Evolutionary conservation across 768 basidiomycete genomes (phyloP), one percentile per base, ranked within the genome.

Genomic region (Mycena kentingensis): DNA sequence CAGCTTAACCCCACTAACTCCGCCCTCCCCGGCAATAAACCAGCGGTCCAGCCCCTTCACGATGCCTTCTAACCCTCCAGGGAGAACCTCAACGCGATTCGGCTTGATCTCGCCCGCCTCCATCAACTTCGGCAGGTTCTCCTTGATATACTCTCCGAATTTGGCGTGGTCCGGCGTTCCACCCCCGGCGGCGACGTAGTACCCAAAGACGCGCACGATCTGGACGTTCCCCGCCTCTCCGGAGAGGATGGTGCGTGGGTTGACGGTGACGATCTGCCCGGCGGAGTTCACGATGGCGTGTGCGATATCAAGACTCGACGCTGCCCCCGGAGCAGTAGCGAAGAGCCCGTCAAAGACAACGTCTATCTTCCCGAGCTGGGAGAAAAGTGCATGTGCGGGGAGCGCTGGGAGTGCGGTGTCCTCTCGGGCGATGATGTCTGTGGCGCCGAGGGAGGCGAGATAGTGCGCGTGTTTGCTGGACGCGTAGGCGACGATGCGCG

Each of bases 41-140:
- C n/a, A n/a, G n/a, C n/a, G n/a, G n/a, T 70, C 66, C 42, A 83
- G 60, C 8, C 74, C 81, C 12, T 63, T 63, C 28, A 63, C 60
- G 37, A 81, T 73, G 11, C 73, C 78, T 26, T 62, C 66, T 21
- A 81, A 63, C 7, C 80, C 80, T 12, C 67, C 67, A 0, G 70
- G 63, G 12, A 81, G 48, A 15, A 73, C 60, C 48, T 79, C 74
- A 10, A 74, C 67, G 19, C 64, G 65, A 61, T 75, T 78, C 1
- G 77, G 75, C 80, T 81, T 68, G n/a, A 73, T 58, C 22, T 67
- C 38, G 4, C 68, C 74, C 5, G 68, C 63, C 29, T 70, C 64
- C 24, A 78, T 36, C 54, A 66, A 65, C 32, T 61, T 58, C 2
- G 61, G 51, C 37, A 70, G 36, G n/a, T 58, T 38, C 1, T 48